Evolutionary conservation across 164 flowering plant genomes (phyloP), one percentile per base, ranked within the genome.

Genomic region (Paratinospora sagittata): DNA sequence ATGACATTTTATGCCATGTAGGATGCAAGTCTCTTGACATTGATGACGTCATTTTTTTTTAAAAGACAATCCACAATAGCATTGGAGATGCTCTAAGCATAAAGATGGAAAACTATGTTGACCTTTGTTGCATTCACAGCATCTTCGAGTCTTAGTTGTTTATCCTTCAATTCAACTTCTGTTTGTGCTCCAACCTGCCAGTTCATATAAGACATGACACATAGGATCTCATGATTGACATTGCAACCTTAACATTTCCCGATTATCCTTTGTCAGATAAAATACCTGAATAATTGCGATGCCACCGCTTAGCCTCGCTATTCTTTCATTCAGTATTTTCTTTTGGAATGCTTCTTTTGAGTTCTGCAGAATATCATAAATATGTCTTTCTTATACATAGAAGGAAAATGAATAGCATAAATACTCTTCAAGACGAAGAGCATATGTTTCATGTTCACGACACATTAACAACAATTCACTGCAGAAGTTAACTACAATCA

Each of bases 91-190:
- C n/a, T n/a, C n/a, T n/a, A n/a, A 52, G 64, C 47, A 71, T 65
- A 27, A 68, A 72, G 45, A 52, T 60, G 62, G 69, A 73, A 36
- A 57, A 23, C 1, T 1, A 30, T 36, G 68, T 21, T 47, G 66
- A 91, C 97, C 97, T 90, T 91, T 0, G 97, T 88, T 62, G 98
- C 96, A 87, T 94, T 94, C 65, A 94, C 58, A 75, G 98, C 91
- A 85, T 94, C 98, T 84, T 94, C 94, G 43, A 94, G 78, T 74
- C 90, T 87, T 27, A 93, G 83, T 66, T 88, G 89, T 75, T 89
- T 93, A 77, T 93, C 96, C 82, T 94, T 94, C 75, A 89, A 63
- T 81, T 94, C 98, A 33, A 89, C 89, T 72, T 83, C 88, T 66
- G 98, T 91, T 76, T 84, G 95, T 61, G 97, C 97, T 72, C 98